Percentiles rank a stretch among this genome's conserved stretches.
Evolutionary conservation across 306 rosid species (phyloP).

Genomic region (Castanopsis chinensis): DNA sequence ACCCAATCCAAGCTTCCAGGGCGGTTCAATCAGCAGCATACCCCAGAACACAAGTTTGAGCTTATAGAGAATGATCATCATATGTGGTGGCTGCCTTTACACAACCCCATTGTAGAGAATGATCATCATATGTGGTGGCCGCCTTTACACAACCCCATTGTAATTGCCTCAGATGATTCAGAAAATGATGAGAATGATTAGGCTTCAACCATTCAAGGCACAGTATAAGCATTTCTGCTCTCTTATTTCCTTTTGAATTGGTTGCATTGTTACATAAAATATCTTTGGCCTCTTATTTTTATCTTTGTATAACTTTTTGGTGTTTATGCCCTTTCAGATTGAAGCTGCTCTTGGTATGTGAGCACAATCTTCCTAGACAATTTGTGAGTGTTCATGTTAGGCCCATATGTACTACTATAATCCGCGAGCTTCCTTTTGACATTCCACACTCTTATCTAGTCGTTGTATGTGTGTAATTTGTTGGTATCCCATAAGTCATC

Average conservation of each 20-base stretch:
- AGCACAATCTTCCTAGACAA: not conserved
- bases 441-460: too few relatives aligned
- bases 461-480: too few relatives aligned
- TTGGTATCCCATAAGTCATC: too few relatives aligned
- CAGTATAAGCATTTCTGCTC: not conserved
- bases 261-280: not conserved
- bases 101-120: too few relatives aligned
- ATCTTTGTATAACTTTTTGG: not conserved
- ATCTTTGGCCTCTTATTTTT: not conserved
- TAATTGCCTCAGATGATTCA: slow-evolving; percentile 30
- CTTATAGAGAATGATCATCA: not conserved
- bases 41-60: slow-evolving; percentile 65
- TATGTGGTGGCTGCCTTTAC: slow-evolving; percentile 33
- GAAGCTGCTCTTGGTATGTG: not conserved
- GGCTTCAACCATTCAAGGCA: not conserved
- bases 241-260: too few relatives aligned
- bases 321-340: not conserved
- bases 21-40: slow-evolving; percentile 92
- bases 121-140: slow-evolving; percentile 35
- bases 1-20: slow-evolving; percentile 72
- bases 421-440: too few relatives aligned
- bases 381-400: not conserved
- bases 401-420: too few relatives aligned
- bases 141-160: slow-evolving; percentile 26
- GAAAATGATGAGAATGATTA: slow-evolving; percentile 16